Percentiles rank a stretch among this genome's conserved stretches.
Conservation (phyloP, 768 basidiomycete species). For the Pholiota molesta region DNA sequence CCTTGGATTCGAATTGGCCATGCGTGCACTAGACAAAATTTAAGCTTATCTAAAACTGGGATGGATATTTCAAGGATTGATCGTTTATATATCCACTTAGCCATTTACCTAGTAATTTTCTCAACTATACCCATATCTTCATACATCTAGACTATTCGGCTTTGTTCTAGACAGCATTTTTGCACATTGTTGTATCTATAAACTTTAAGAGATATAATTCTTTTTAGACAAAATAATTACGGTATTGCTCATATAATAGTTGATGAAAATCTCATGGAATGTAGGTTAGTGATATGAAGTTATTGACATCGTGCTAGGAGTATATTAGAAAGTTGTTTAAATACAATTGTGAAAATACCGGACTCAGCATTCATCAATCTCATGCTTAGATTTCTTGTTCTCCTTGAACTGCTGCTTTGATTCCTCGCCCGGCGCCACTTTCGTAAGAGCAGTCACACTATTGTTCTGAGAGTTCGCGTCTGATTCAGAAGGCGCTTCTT, state of each 20-base stretch:
- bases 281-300: background rate
- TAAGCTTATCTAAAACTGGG: slow-evolving; percentile 13
- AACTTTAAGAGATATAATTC: background rate
- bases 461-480: background rate
- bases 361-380: background rate
- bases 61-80: background rate
- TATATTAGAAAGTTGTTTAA: background rate
- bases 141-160: background rate
- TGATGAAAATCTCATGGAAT: background rate
- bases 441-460: background rate
- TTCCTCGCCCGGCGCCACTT: background rate
- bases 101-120: background rate
- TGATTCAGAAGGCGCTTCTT: slow-evolving; percentile 26
- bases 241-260: background rate
- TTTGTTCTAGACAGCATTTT: background rate
- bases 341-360: background rate
- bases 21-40: slow-evolving; percentile 59
- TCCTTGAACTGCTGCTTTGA: background rate
- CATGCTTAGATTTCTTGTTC: background rate
- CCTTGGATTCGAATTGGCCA: slow-evolving; percentile 93
- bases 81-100: no score
- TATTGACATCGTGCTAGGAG: background rate
- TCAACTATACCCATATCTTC: background rate
- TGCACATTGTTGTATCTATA: background rate
- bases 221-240: background rate